Conservation (phyloP, 148 eudicot genomes). For the Fagopyrum tataricum region DNA sequence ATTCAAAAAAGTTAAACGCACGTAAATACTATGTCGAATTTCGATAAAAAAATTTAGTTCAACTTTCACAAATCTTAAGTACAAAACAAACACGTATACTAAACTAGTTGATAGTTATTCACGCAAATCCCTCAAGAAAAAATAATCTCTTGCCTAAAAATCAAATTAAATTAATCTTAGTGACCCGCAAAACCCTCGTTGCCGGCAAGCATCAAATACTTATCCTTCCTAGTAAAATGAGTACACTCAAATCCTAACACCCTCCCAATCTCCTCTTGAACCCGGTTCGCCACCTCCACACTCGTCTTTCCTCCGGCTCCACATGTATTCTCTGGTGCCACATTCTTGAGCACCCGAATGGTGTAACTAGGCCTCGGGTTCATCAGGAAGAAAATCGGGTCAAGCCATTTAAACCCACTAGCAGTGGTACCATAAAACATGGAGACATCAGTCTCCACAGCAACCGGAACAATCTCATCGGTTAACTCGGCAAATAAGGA, state of each 20-base stretch:
- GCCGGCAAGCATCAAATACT: constrained; percentile 3
- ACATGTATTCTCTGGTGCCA: neutral
- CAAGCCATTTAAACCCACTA: constrained; percentile 61
- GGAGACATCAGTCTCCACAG: neutral
- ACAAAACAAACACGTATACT: no score
- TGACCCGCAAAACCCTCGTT: neutral
- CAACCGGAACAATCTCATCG: neutral
- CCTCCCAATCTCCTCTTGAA: neutral
- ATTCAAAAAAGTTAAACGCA: no score
- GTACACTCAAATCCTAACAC: constrained; percentile 1
- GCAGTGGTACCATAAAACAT: neutral
- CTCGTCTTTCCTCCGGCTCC: neutral
- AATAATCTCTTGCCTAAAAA: no score
- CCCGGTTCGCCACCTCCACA: neutral
- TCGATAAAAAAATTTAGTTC: no score
- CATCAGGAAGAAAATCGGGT: constrained; percentile 83
- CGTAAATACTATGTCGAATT: no score
- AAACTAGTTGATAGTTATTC: no score
- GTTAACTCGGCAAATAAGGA: constrained; percentile 46
- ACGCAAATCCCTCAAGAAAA: no score
- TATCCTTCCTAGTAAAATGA: neutral
- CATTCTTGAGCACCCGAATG: neutral
- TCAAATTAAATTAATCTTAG: no score
- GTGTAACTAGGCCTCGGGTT: constrained; percentile 66
- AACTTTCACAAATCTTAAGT: no score